Conservation (phyloP, 192 early-diverging fungal genomes). For the Lobosporangium transversale region DNA sequence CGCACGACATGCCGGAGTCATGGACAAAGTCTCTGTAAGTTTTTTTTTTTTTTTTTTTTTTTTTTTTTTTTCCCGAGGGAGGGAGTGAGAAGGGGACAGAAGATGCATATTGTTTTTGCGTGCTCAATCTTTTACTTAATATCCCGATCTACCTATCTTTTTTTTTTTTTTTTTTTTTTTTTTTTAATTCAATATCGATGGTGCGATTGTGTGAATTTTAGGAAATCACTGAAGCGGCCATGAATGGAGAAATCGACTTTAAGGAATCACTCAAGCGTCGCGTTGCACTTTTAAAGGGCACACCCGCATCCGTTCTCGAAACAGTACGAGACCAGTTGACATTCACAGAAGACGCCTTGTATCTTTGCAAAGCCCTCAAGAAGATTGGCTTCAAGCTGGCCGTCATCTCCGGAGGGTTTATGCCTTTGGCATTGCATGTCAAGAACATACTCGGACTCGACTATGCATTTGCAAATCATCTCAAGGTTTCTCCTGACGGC, state of each 20-base stretch:
- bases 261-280: constrained; percentile 90
- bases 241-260: constrained; percentile 99
- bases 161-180: constrained; percentile 5
- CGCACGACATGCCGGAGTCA: constrained; percentile 90
- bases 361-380: constrained; percentile 89
- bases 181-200: too few species aligned
- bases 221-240: constrained; percentile 95
- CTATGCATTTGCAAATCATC: constrained; percentile 98
- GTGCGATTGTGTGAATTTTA: too few species aligned
- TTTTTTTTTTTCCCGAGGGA: constrained; percentile 7
- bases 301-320: constrained; percentile 83
- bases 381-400: constrained; percentile 94
- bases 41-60: not conserved
- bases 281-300: constrained; percentile 88
- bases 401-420: constrained; percentile 95
- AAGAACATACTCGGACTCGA: constrained; percentile 91
- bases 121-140: too few species aligned
- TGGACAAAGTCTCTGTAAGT: constrained; percentile 87
- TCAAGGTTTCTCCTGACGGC: constrained; percentile 88
- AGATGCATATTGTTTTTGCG: too few species aligned
- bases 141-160: too few species aligned
- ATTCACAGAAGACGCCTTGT: constrained; percentile 93
- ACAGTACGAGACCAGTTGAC: constrained; percentile 76
- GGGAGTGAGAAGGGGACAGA: not conserved
- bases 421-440: constrained; percentile 92